phyloP scores from a whole-genome alignment of 2,329 filamentous ascomycete species.

The Exophiala aquamarina region DNA sequence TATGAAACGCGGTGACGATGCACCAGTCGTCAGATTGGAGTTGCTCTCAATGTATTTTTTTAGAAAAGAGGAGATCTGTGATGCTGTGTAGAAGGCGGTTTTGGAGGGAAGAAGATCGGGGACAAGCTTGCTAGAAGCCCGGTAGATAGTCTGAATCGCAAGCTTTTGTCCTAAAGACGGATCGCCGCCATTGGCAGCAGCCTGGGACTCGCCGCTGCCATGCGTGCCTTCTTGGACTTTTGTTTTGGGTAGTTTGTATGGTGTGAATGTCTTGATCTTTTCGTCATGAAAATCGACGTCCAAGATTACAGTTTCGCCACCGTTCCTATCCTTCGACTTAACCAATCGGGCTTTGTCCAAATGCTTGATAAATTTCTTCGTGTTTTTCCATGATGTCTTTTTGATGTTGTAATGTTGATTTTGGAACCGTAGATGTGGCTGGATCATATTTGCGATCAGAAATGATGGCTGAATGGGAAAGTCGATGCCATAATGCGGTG shows the following conservation, averaged over 20 bases:
- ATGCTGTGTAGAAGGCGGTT: conserved; percentile 58
- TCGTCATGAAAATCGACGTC: conserved; percentile 65
- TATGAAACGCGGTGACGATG: conserved; percentile 53
- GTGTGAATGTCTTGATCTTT: conserved; percentile 56
- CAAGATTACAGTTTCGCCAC: conserved; percentile 62
- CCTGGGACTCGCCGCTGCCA: conserved; percentile 36
- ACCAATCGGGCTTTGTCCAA: conserved; percentile 64
- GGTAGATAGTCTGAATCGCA: conserved; percentile 53
- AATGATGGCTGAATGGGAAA: conserved; percentile 65
- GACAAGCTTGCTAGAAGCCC: conserved; percentile 57
- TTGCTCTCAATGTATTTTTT: conserved; percentile 54
- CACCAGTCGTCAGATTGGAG: conserved; percentile 18
- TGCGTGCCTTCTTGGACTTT: conserved; percentile 45
- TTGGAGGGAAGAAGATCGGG: conserved; percentile 54
- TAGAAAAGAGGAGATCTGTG: conserved; percentile 59
- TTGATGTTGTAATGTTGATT: conserved; percentile 64
- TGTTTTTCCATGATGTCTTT: conserved; percentile 69
- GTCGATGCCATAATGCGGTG: conserved; percentile 55
- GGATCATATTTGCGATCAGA: conserved; percentile 63
- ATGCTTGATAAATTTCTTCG: conserved; percentile 68
- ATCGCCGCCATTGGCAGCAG: conserved; percentile 36
- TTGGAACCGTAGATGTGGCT: conserved; percentile 65
- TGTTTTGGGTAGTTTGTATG: conserved; percentile 63
- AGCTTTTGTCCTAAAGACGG: conserved; percentile 44
- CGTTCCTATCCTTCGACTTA: conserved; percentile 64